A percentile compares a stretch with the other conserved stretches of the same genome.
Conservation (phyloP, 140 eudicot genomes). For the Oenanthe javanica region DNA sequence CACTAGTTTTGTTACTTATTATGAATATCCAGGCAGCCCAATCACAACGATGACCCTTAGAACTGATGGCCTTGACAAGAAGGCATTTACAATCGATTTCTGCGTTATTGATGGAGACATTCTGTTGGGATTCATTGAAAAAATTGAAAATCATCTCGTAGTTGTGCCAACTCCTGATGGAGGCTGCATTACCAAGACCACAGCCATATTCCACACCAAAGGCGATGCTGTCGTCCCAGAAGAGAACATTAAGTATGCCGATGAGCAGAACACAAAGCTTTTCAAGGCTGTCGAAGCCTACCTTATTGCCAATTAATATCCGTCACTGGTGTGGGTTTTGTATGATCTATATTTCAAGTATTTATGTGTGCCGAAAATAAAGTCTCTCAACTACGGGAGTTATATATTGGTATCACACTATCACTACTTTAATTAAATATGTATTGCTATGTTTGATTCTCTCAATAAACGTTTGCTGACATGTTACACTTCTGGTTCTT, state of each 20-base stretch:
- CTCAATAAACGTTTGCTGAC: no score
- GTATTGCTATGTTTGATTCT: no score
- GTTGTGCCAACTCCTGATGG: not conserved
- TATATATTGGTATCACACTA: no score
- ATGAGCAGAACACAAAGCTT: not conserved
- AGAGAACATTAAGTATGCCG: slow-evolving; percentile 5
- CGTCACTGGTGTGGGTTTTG: not conserved
- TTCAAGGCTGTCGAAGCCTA: slow-evolving; percentile 15
- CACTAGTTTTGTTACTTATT: not conserved
- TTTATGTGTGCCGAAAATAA: no score
- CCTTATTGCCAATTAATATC: not conserved
- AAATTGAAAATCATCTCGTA: not conserved
- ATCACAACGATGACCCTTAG: not conserved
- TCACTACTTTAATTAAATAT: no score
- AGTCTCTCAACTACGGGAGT: no score
- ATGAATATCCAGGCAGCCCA: not conserved
- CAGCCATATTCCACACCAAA: not conserved
- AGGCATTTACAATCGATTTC: not conserved
- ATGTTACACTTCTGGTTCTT: no score
- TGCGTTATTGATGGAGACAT: slow-evolving; percentile 8
- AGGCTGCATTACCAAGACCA: not conserved
- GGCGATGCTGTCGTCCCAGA: not conserved
- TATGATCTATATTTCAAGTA: no score
- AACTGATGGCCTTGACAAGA: not conserved
- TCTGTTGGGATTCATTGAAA: not conserved